Conservation (phyloP, 345 rosid species). For the Schrenkiella parvula region DNA sequence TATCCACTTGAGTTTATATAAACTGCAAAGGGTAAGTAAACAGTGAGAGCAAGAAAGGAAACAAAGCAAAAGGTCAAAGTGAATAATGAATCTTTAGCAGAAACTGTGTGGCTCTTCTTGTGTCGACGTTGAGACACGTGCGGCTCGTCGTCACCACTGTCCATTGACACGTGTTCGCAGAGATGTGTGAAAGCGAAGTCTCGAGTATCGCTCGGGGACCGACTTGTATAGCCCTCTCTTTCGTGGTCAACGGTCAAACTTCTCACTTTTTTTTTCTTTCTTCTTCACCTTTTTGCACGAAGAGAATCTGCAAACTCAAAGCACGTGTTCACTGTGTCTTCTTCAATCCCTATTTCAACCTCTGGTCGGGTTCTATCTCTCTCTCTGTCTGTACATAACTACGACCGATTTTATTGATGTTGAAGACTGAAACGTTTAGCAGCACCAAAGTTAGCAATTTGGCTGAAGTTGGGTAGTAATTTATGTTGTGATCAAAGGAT, state of each 20-base stretch:
- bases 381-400: background rate
- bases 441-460: background rate
- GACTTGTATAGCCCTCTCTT: constrained; percentile 21
- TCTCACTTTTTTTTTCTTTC: background rate
- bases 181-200: constrained; percentile 27
- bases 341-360: constrained; percentile 22
- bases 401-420: background rate
- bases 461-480: background rate
- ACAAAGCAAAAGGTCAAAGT: constrained; percentile 27
- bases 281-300: background rate
- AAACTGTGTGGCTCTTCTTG: constrained; percentile 3
- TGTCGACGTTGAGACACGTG: constrained; percentile 28
- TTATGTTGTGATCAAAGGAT: background rate
- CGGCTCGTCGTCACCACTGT: constrained; percentile 14
- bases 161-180: constrained; percentile 24
- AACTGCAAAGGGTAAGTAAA: background rate
- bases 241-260: constrained; percentile 28
- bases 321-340: constrained; percentile 18
- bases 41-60: background rate
- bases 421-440: background rate
- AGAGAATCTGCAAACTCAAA: constrained; percentile 22
- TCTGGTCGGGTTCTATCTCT: constrained; percentile 16
- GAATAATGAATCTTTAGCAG: background rate
- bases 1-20: background rate
- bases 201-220: constrained; percentile 19